Base-by-base conservation (phyloP, 108 stramenopile genomes). In the Ochromonas danica region DNA sequence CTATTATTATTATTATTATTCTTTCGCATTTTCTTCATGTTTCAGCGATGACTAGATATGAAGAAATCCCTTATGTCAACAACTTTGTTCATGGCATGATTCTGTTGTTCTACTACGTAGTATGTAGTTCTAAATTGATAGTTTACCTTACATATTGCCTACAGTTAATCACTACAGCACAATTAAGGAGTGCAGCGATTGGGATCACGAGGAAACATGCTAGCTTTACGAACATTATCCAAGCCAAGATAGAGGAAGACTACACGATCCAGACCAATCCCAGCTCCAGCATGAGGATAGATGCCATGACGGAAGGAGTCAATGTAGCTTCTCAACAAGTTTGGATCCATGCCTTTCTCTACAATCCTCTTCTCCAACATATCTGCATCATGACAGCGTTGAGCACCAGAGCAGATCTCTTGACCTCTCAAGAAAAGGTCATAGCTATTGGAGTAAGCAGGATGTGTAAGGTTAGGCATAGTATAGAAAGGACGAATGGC, bases 361-460 rank as follows among this genome's bases (percentile, higher is more conserved):
- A 89, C 80, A 22, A 97, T 84, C 14, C 91, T 90, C 33, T 82
- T 25, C 71, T 71, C 35, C 63, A 87, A 43, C 82, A 85, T 77
- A 39, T 83, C 70, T 14, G 61, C 33, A 10, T 78, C 63, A 38
- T 61, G 45, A 31, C 60, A 78, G 61, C 97, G 92, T 81, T 98
- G 97, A 38, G 97, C 97, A 42, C 97, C 97, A 1, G 92, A 93
- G 83, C 97, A 98, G 74, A 98, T 98, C 89, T 98, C 97, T 87
- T 93, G 93, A 17, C 97, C 97, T 0, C 97, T 88, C 42, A 98
- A 90, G 77, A 98, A 95, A 61, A 98, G 91, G 78, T 98, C 97
- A 83, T 98, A 98, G 0, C 93, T 94, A 81, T 98, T 98, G 40
- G 92, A 92, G 77, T 90, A 95, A 27, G 87, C 28, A 10, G 6